Percentiles rank a stretch among this genome's conserved stretches.
phyloP scores from a whole-genome alignment of 202 grass and related monocot species.

The Schoenoplectus tabernaemontani region DNA sequence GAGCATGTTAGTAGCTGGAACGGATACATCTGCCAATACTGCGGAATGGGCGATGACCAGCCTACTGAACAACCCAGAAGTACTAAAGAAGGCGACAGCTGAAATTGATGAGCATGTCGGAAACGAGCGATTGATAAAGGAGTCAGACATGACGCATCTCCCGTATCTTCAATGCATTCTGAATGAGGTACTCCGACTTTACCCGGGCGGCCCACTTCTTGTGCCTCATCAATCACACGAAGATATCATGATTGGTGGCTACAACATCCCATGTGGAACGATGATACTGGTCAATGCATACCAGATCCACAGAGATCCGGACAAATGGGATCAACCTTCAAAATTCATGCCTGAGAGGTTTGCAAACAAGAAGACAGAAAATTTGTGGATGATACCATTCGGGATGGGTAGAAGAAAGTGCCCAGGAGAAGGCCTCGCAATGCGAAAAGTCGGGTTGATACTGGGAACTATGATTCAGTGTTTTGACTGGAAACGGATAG shows the following conservation, averaged over 20 bases:
- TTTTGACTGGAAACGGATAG: slow-evolving; percentile 30
- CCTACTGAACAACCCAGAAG: slow-evolving; percentile 32
- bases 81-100: slow-evolving; percentile 20
- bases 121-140: slow-evolving; percentile 22
- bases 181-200: slow-evolving; percentile 42
- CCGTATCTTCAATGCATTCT: slow-evolving; percentile 39
- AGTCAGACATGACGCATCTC: slow-evolving; percentile 31
- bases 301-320: slow-evolving; percentile 37
- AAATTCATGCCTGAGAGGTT: slow-evolving; percentile 44
- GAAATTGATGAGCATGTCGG: slow-evolving; percentile 34
- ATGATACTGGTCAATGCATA: slow-evolving; percentile 49
- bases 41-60: slow-evolving; percentile 45
- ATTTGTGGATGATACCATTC: background rate
- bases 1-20: slow-evolving; percentile 12
- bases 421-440: slow-evolving; percentile 34
- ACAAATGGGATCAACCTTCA: slow-evolving; percentile 23
- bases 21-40: slow-evolving; percentile 36
- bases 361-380: background rate
- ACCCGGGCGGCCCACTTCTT: slow-evolving; percentile 31
- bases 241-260: slow-evolving; percentile 33
- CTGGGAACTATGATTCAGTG: slow-evolving; percentile 44
- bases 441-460: slow-evolving; percentile 17
- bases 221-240: slow-evolving; percentile 45
- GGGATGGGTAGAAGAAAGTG: slow-evolving; percentile 40
- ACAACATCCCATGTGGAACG: slow-evolving; percentile 26